phyloP scores from a whole-genome alignment of 2,329 filamentous ascomycete genomes.

The Trichothecium sympodiale region DNA sequence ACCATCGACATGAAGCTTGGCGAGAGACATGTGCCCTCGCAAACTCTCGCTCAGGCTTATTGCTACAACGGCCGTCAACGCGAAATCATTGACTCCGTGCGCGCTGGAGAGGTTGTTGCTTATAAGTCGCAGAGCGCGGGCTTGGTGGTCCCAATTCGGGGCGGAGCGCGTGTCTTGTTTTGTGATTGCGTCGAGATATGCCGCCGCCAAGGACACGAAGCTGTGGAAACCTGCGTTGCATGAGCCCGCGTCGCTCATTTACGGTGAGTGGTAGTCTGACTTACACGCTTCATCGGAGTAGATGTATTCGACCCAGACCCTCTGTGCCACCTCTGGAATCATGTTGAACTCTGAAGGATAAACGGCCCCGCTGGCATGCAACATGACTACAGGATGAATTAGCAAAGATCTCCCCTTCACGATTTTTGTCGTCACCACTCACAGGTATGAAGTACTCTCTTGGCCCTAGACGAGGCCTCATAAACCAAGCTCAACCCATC shows the following conservation, averaged over 20 bases:
- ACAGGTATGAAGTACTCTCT: too few relatives aligned
- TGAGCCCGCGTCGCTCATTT: too few relatives aligned
- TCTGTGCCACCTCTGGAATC: slow-evolving; percentile 3
- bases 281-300: slow-evolving; percentile 16
- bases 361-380: neutral
- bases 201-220: slow-evolving; percentile 11
- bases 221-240: slow-evolving; percentile 16
- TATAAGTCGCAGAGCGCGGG: slow-evolving; percentile 14
- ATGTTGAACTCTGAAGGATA: slow-evolving; percentile 3
- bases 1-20: slow-evolving; percentile 17
- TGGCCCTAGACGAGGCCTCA: too few relatives aligned
- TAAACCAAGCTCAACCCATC: too few relatives aligned
- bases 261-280: too few relatives aligned
- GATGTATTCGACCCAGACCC: slow-evolving; percentile 14
- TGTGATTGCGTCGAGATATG: slow-evolving; percentile 3
- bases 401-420: too few relatives aligned
- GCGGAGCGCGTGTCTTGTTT: slow-evolving; percentile 4
- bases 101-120: slow-evolving; percentile 15
- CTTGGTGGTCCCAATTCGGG: slow-evolving; percentile 13
- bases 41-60: slow-evolving; percentile 14
- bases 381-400: slow-evolving; percentile 4
- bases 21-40: slow-evolving; percentile 10
- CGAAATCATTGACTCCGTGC: slow-evolving; percentile 14
- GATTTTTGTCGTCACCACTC: too few relatives aligned
- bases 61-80: slow-evolving; percentile 15